These are phyloP conservation scores for Hypoxylon sp. DNA, from an alignment of 2,329 filamentous ascomycete species.

Conservation along the genomic window DNA sequence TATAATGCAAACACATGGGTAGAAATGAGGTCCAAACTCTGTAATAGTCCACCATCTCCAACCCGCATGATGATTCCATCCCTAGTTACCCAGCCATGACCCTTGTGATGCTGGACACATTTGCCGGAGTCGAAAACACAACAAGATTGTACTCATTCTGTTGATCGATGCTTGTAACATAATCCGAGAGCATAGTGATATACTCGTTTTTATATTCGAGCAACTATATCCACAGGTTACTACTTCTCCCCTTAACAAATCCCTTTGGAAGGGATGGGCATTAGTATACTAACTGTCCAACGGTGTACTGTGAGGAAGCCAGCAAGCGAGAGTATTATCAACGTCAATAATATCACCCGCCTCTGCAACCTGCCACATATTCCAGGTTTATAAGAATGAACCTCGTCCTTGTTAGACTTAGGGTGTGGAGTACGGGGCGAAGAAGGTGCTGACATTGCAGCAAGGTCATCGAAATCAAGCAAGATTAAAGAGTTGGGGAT, in stretches of 20 bases:
- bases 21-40: background rate
- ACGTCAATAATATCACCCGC: constrained; percentile 16
- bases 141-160: background rate
- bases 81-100: background rate
- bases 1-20: background rate
- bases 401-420: background rate
- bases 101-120: constrained; percentile 10
- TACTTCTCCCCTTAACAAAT: background rate
- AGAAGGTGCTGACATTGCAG: constrained; percentile 10
- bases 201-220: constrained; percentile 8
- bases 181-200: background rate
- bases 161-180: background rate
- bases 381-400: background rate
- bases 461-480: background rate
- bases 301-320: constrained; percentile 37
- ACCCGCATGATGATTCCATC: background rate
- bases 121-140: background rate
- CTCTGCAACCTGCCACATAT: constrained; percentile 5
- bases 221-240: background rate
- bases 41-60: background rate
- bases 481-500: background rate
- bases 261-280: background rate
- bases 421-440: background rate
- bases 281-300: constrained; percentile 28
- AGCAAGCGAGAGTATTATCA: constrained; percentile 29